phyloP scores from a whole-genome alignment of 768 basidiomycete species.

The Crassisporium funariophilum region DNA sequence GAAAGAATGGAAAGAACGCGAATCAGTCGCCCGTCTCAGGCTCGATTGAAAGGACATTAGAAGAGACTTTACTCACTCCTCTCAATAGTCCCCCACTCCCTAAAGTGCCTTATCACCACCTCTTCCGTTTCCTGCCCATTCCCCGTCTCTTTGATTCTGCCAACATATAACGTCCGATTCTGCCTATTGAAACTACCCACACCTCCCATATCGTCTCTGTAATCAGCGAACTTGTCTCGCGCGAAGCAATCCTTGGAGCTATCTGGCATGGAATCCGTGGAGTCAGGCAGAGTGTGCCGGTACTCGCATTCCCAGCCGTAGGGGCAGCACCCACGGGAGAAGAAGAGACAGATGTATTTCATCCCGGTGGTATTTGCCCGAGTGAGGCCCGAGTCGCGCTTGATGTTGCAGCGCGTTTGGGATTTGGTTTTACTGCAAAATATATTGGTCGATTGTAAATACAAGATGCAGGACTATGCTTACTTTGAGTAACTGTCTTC shows the following conservation, averaged over 20 bases:
- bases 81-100: conserved; percentile 94
- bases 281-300: conserved; percentile 85
- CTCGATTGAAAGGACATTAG: background rate
- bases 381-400: conserved; percentile 88
- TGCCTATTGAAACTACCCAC: conserved; percentile 95
- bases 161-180: conserved; percentile 94
- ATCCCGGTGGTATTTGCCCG: conserved; percentile 93
- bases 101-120: conserved; percentile 88
- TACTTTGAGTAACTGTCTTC: conserved; percentile 97
- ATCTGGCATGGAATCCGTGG: conserved; percentile 72
- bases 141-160: conserved; percentile 90
- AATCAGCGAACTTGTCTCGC: conserved; percentile 95
- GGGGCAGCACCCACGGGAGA: conserved; percentile 94
- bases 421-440: conserved; percentile 85
- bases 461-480: conserved; percentile 21
- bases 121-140: conserved; percentile 90
- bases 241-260: conserved; percentile 96
- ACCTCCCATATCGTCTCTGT: conserved; percentile 99
- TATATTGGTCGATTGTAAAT: conserved; percentile 1
- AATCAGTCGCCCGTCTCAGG: too few species aligned
- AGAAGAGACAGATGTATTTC: conserved; percentile 94
- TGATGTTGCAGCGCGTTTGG: conserved; percentile 88
- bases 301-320: conserved; percentile 99
- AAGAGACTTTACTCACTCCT: conserved; percentile 60
- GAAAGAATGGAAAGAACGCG: conserved; percentile 10